Evolutionary conservation across 1,284 basidiomycete genomes (phyloP).

Genomic region (Megacollybia platyphylla): DNA sequence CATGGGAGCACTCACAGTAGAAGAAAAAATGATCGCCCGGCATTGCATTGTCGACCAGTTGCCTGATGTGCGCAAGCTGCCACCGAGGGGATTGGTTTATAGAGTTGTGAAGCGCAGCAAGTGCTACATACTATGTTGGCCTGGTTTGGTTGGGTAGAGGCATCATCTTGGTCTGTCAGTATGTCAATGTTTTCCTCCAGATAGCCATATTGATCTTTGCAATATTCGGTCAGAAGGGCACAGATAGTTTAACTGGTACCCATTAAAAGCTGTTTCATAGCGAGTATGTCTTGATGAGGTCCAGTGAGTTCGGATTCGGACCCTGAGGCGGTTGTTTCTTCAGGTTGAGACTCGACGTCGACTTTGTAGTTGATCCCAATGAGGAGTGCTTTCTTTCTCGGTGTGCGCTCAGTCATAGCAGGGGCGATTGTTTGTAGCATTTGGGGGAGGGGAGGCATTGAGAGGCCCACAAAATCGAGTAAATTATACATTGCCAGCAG

Average conservation of each 20-base stretch:
- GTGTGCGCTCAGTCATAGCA: background rate
- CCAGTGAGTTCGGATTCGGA: conserved; percentile 6
- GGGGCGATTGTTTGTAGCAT: too few species aligned
- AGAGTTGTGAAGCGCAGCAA: background rate
- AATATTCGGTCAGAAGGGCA: conserved; percentile 3
- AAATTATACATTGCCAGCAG: too few species aligned
- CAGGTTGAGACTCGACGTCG: background rate
- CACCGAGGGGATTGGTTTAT: background rate
- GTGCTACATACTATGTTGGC: conserved; percentile 14
- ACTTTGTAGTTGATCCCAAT: conserved; percentile 10
- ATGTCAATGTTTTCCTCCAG: conserved; percentile 12
- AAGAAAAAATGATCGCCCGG: conserved; percentile 24
- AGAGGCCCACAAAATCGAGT: too few species aligned
- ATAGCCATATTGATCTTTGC: conserved; percentile 15
- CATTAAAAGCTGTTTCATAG: conserved; percentile 9
- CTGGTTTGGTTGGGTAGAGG: conserved; percentile 10
- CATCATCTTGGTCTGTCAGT: conserved; percentile 15
- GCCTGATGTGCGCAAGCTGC: conserved; percentile 18
- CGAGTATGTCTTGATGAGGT: conserved; percentile 10
- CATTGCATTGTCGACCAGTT: conserved; percentile 15
- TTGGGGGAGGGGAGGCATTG: too few species aligned
- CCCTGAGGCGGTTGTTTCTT: background rate
- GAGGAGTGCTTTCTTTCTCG: conserved; percentile 10
- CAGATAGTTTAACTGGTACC: conserved; percentile 3
- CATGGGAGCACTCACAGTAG: conserved; percentile 13